Evolutionary conservation across 2,329 filamentous ascomycete genomes (phyloP).

Genomic region (Myriosclerotinia scirpicola): DNA sequence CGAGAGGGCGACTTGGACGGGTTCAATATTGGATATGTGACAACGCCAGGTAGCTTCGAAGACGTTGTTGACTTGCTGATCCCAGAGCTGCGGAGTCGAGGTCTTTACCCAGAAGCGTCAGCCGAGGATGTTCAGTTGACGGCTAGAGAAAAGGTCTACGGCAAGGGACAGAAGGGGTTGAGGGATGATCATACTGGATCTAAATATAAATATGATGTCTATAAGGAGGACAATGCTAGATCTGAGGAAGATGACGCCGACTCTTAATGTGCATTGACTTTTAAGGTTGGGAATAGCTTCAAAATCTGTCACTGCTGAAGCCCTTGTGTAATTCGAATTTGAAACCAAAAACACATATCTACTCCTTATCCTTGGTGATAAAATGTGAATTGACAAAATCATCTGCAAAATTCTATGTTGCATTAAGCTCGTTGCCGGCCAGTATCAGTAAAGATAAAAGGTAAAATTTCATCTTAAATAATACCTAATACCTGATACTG

Average conservation of each 20-base stretch:
- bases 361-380: no score
- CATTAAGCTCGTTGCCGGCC: no score
- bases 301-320: no score
- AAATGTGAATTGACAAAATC: no score
- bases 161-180: conserved; percentile 56
- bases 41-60: conserved; percentile 66
- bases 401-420: no score
- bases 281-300: no score
- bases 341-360: no score
- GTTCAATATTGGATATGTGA: conserved; percentile 70
- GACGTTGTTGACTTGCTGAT: conserved; percentile 66
- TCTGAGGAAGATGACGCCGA: not conserved
- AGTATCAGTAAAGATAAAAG: no score
- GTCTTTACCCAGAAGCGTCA: conserved; percentile 45
- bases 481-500: no score
- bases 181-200: conserved; percentile 59
- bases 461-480: no score
- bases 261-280: not conserved
- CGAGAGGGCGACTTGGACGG: conserved; percentile 69
- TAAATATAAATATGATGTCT: conserved; percentile 62
- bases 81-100: conserved; percentile 61
- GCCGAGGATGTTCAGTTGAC: conserved; percentile 46
- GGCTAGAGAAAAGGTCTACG: conserved; percentile 61
- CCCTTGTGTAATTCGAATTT: no score
- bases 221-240: conserved; percentile 51